Percentiles rank a stretch among this genome's conserved stretches.
Conservation (phyloP, 2,329 filamentous ascomycete species). For the Elsinoe australis region DNA sequence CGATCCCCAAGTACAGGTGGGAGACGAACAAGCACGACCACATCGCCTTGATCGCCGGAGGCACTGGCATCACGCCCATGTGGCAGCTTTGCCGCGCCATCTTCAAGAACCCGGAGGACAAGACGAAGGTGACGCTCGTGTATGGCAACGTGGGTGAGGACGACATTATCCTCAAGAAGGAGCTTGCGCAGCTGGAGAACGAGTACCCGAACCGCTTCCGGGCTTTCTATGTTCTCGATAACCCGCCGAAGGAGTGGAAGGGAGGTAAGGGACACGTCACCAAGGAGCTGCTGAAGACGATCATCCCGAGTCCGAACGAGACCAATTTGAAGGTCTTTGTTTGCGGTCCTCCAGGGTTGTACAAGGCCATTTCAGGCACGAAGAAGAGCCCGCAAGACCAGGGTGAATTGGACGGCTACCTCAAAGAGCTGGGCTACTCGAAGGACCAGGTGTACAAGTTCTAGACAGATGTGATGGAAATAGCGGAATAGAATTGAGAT, state of each 20-base stretch:
- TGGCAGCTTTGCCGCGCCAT: slow-evolving; percentile 87
- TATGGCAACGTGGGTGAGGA: slow-evolving; percentile 86
- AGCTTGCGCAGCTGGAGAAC: slow-evolving; percentile 83
- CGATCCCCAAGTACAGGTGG: slow-evolving; percentile 91
- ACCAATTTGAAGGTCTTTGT: slow-evolving; percentile 96
- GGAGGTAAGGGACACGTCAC: slow-evolving; percentile 66
- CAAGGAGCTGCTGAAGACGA: slow-evolving; percentile 90
- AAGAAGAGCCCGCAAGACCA: slow-evolving; percentile 94
- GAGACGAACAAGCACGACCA: slow-evolving; percentile 84
- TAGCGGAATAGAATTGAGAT: not conserved
- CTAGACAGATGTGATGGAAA: slow-evolving; percentile 37
- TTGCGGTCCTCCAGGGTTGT: slow-evolving; percentile 84
- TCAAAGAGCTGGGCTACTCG: slow-evolving; percentile 76
- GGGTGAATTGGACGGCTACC: slow-evolving; percentile 72
- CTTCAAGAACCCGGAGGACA: slow-evolving; percentile 92
- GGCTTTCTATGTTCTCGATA: slow-evolving; percentile 88
- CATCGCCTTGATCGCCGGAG: slow-evolving; percentile 80
- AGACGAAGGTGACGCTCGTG: slow-evolving; percentile 93
- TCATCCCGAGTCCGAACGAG: slow-evolving; percentile 83
- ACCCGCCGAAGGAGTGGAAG: slow-evolving; percentile 73
- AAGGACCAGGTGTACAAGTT: slow-evolving; percentile 97
- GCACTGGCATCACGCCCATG: slow-evolving; percentile 96
- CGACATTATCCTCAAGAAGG: slow-evolving; percentile 83
- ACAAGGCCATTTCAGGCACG: slow-evolving; percentile 81
- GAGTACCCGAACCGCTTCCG: slow-evolving; percentile 91